These are phyloP conservation scores for Naganishia vishniacii DNA, from an alignment of 768 basidiomycete species.

Conservation along the genomic window DNA sequence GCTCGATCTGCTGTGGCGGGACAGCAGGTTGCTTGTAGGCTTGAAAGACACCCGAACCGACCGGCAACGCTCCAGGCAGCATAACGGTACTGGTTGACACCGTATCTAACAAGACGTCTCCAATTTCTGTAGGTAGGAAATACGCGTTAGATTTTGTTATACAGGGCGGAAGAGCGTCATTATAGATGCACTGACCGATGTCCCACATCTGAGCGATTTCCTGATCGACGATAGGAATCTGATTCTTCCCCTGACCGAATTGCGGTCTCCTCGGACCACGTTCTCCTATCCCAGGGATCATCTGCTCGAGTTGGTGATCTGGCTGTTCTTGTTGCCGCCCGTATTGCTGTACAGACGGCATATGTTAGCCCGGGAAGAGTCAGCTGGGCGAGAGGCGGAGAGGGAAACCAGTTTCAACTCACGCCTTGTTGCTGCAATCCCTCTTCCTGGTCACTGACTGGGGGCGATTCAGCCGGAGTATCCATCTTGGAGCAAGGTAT, in stretches of 20 bases:
- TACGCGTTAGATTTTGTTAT: too few relatives aligned
- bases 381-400: too few relatives aligned
- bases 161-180: neutral
- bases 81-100: slow-evolving; percentile 6
- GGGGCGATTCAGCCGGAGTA: neutral
- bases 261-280: neutral
- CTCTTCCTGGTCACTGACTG: neutral
- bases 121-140: neutral
- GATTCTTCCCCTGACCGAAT: neutral
- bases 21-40: too few relatives aligned
- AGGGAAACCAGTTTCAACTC: neutral
- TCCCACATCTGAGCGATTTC: neutral
- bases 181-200: neutral
- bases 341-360: neutral
- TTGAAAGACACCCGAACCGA: neutral
- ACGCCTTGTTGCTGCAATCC: too few relatives aligned
- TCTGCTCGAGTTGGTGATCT: neutral
- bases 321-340: too few relatives aligned
- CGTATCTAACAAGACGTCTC: slow-evolving; percentile 3
- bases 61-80: neutral
- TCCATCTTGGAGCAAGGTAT: neutral
- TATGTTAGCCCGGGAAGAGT: neutral
- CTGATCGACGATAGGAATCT: neutral
- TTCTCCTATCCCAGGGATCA: neutral
- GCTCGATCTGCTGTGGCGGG: too few relatives aligned